Evolutionary conservation across 2,329 filamentous ascomycete genomes (phyloP), one percentile per base, ranked within the genome.

Genomic region (Scedosporium dehoogii): DNA sequence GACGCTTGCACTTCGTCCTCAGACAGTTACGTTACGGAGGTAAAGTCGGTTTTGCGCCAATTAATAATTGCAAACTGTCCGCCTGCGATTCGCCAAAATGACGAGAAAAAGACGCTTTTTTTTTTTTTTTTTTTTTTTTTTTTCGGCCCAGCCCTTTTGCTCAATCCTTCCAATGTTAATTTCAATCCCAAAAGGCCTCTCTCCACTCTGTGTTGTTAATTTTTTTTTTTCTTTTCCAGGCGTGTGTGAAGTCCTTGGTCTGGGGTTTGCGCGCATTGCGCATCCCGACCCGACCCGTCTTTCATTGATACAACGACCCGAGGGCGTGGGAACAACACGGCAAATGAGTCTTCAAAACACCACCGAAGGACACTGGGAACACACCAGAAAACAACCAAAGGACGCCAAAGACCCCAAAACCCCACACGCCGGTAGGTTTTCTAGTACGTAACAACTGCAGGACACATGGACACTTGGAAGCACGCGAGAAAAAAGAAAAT

Each of bases 51-150:
- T 21, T 12, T 51, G 21, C 42, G 25, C 42, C 58, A n/a, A 42
- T 41, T 12, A 41, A 16, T 27, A 60, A 60, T 60, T 60, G 58
- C 58, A 60, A 60, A 60, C 58, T 60, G 58, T 60, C 44, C 25
- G 29, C 58, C 21, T 25, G 44, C 58, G 6, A 60, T 60, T 60
- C 58, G 58, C n/a, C 44, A 29, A 41, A 12, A 29, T 3, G 23
- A 27, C 16, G 12, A 23, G 18, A 27, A 21, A 33, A 33, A 33
- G 29, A 9, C 29, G 29, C 29, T 33, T 33, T 33, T 33, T 33
- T 29, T 29, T 27, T 33, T 33, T 33, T 33, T 33, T 29, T 29
- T 27, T 29, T 29, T 29, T 29, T 9, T 9, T 33, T 33, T 33
- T 33, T 33, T 33, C 29, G 29, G 29, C 29, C 29, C 29, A 33